Percentiles rank a stretch among this genome's conserved stretches.
phyloP scores from a whole-genome alignment of 2,329 filamentous ascomycete genomes.

The Colletotrichum sojae region DNA sequence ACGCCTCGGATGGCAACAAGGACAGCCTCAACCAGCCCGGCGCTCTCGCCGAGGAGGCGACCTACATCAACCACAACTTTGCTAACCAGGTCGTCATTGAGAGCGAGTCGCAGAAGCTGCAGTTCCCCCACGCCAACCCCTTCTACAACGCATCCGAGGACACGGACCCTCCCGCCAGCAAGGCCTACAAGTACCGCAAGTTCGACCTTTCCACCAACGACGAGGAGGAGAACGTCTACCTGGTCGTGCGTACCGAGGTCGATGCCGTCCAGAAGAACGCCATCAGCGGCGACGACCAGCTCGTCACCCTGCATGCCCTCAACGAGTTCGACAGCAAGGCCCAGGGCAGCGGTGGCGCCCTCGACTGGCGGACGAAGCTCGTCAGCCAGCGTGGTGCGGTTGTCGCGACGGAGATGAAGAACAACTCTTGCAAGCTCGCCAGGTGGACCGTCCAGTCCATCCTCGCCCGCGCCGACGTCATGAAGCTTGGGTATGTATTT shows the following conservation, averaged over 20 bases:
- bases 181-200: slow-evolving; percentile 97
- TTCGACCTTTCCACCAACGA: slow-evolving; percentile 97
- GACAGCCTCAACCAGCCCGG: slow-evolving; percentile 95
- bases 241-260: slow-evolving; percentile 94
- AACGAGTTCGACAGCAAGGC: slow-evolving; percentile 99
- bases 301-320: slow-evolving; percentile 92
- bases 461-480: slow-evolving; percentile 94
- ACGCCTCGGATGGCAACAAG: slow-evolving; percentile 92
- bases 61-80: slow-evolving; percentile 99
- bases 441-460: slow-evolving; percentile 98
- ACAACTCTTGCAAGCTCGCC: slow-evolving; percentile 99
- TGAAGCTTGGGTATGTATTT: slow-evolving; percentile 90
- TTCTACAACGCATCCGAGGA: slow-evolving; percentile 97
- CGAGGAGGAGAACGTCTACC: slow-evolving; percentile 87
- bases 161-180: slow-evolving; percentile 92
- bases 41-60: slow-evolving; percentile 95
- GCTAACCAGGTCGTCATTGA: slow-evolving; percentile 95
- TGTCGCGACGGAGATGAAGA: slow-evolving; percentile 99
- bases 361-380: slow-evolving; percentile 98
- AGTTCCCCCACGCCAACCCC: slow-evolving; percentile 91
- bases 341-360: slow-evolving; percentile 91
- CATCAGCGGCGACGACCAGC: slow-evolving; percentile 91
- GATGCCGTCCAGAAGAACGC: slow-evolving; percentile 97
- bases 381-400: slow-evolving; percentile 96
- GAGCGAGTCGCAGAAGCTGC: slow-evolving; percentile 81